Evolutionary conservation across 1,284 basidiomycete genomes (phyloP).

Genomic region (Limonomyces culmigenus): DNA sequence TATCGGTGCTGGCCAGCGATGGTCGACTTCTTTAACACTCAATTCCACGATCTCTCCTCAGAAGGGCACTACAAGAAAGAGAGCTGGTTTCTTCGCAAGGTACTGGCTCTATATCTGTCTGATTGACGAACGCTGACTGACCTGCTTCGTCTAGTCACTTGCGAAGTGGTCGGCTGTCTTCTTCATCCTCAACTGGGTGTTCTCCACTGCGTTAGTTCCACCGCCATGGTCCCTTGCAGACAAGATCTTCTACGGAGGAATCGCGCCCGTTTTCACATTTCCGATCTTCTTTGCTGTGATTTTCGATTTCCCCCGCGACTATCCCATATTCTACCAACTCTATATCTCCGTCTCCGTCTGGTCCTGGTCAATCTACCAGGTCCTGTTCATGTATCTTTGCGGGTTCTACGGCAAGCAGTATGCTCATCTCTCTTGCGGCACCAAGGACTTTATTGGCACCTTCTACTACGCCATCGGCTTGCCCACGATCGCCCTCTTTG

Average conservation of each 20-base stretch:
- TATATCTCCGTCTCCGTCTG: conserved; percentile 35
- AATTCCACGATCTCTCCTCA: conserved; percentile 38
- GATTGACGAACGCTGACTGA: background rate
- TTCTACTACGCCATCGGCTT: conserved; percentile 27
- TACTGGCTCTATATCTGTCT: conserved; percentile 7
- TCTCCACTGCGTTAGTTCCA: conserved; percentile 35
- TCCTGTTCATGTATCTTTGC: conserved; percentile 42
- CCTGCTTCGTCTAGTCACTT: conserved; percentile 19
- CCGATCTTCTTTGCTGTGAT: conserved; percentile 36
- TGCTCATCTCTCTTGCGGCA: conserved; percentile 20
- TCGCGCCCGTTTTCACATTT: conserved; percentile 14
- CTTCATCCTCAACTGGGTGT: conserved; percentile 56
- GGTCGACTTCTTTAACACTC: conserved; percentile 33
- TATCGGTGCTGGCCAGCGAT: conserved; percentile 23
- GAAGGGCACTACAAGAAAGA: conserved; percentile 40
- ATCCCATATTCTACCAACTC: conserved; percentile 41
- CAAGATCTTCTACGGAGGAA: conserved; percentile 46
- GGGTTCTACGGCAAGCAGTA: conserved; percentile 27
- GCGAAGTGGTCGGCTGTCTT: conserved; percentile 51
- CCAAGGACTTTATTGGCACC: conserved; percentile 39
- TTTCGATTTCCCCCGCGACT: conserved; percentile 52
- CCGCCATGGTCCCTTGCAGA: conserved; percentile 29
- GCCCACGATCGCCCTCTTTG: conserved; percentile 2
- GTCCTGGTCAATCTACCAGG: conserved; percentile 34
- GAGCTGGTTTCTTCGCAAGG: conserved; percentile 34